Percentiles rank a stretch among this genome's conserved stretches.
Evolutionary conservation across 2,329 filamentous ascomycete species (phyloP).

Genomic region (Ceratocystis smalleyi): DNA sequence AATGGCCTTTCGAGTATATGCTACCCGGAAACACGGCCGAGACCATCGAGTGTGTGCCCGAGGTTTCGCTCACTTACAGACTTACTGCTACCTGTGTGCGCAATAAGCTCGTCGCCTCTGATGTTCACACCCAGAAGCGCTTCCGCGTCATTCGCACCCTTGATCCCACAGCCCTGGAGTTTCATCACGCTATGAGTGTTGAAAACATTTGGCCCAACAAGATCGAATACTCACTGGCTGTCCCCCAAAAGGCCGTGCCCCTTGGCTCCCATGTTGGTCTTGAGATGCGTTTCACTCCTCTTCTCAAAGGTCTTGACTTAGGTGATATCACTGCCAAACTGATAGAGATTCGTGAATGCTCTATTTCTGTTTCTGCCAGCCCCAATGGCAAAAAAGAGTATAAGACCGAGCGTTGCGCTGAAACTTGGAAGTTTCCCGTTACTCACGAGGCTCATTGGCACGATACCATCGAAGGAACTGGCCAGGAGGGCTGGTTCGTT

Average conservation of each 20-base stretch:
- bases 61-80: slow-evolving; percentile 78
- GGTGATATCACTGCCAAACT: slow-evolving; percentile 70
- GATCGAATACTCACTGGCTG: slow-evolving; percentile 84
- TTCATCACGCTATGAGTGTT: slow-evolving; percentile 81
- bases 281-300: slow-evolving; percentile 72
- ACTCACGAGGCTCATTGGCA: slow-evolving; percentile 48
- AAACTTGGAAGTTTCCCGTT: slow-evolving; percentile 41
- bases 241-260: slow-evolving; percentile 85
- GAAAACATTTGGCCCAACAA: slow-evolving; percentile 98
- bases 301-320: slow-evolving; percentile 76
- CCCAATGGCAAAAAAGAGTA: slow-evolving; percentile 36
- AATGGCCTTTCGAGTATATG: slow-evolving; percentile 63
- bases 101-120: slow-evolving; percentile 67
- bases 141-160: slow-evolving; percentile 64
- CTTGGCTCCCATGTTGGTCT: slow-evolving; percentile 78
- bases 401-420: slow-evolving; percentile 49
- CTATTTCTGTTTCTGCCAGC: slow-evolving; percentile 32
- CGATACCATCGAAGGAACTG: slow-evolving; percentile 51
- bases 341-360: slow-evolving; percentile 60
- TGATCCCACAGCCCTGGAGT: slow-evolving; percentile 58
- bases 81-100: slow-evolving; percentile 79
- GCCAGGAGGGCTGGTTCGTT: slow-evolving; percentile 49
- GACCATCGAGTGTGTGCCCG: slow-evolving; percentile 76
- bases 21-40: slow-evolving; percentile 62
- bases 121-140: slow-evolving; percentile 65